These are phyloP conservation scores for Flaveria trinervia DNA, from an alignment of 129 eudicot species.

Conservation along the genomic window DNA sequence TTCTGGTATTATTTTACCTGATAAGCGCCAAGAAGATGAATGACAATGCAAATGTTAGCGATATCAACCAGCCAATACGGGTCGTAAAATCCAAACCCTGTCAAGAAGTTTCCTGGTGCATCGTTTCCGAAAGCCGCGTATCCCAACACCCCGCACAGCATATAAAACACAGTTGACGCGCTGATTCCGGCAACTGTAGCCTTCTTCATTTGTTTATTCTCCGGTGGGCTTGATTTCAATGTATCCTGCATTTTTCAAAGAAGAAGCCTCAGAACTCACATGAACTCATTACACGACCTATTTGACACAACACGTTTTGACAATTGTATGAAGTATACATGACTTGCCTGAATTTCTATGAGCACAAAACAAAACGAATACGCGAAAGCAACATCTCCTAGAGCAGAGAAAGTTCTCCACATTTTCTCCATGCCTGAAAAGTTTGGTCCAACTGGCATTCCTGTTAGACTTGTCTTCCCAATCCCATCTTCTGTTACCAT, in stretches of 20 bases:
- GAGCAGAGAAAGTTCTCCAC: slow-evolving; percentile 60
- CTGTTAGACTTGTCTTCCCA: slow-evolving; percentile 51
- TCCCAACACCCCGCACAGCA: slow-evolving; percentile 60
- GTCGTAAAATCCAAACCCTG: slow-evolving; percentile 79
- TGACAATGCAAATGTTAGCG: slow-evolving; percentile 63
- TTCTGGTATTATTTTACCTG: slow-evolving; percentile 51
- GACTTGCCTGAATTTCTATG: slow-evolving; percentile 60
- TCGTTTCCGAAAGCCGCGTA: slow-evolving; percentile 75
- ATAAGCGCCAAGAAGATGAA: slow-evolving; percentile 83
- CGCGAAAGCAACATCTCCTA: slow-evolving; percentile 80
- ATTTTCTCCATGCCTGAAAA: slow-evolving; percentile 52
- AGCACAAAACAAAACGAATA: slow-evolving; percentile 67
- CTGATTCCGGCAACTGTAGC: slow-evolving; percentile 53
- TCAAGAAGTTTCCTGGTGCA: slow-evolving; percentile 77
- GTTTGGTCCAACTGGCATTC: slow-evolving; percentile 46
- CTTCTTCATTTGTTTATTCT: slow-evolving; percentile 64
- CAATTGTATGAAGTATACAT: neutral
- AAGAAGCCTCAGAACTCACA: neutral
- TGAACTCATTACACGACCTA: too few relatives aligned
- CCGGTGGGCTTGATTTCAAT: slow-evolving; percentile 57
- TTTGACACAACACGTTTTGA: neutral
- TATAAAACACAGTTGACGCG: slow-evolving; percentile 55
- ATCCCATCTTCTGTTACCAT: slow-evolving; percentile 36
- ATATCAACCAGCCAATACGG: slow-evolving; percentile 75
- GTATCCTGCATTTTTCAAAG: slow-evolving; percentile 51